Conservation (phyloP, 1,284 basidiomycete genomes). For the Xerocomus nothofagi region DNA sequence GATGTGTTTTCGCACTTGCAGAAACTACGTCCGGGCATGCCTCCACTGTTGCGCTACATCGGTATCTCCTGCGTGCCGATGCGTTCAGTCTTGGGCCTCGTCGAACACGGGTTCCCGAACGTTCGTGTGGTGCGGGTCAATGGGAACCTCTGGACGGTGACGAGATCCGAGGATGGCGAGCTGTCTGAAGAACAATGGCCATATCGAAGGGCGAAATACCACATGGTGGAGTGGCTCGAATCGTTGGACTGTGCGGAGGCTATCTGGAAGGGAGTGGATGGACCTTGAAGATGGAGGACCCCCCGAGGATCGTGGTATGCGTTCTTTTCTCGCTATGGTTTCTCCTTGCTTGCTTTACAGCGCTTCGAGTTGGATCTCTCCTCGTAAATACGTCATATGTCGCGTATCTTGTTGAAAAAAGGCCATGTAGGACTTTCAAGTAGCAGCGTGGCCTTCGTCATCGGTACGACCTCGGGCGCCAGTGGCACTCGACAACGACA, state of each 20-base stretch:
- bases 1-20: constrained; percentile 26
- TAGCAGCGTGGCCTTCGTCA: too few species aligned
- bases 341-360: too few species aligned
- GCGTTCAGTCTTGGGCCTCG: constrained; percentile 44
- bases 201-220: constrained; percentile 48
- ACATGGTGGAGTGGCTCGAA: constrained; percentile 61
- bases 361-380: too few species aligned
- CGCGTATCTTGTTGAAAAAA: too few species aligned
- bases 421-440: too few species aligned
- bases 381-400: too few species aligned
- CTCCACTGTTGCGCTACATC: constrained; percentile 53
- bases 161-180: constrained; percentile 23
- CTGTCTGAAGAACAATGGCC: constrained; percentile 55
- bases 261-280: constrained; percentile 29
- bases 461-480: too few species aligned
- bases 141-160: constrained; percentile 55
- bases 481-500: too few species aligned
- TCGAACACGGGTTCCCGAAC: constrained; percentile 60
- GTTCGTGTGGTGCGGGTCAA: constrained; percentile 56
- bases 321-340: too few species aligned
- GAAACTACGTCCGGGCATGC: constrained; percentile 63
- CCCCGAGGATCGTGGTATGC: too few species aligned
- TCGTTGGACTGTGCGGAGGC: constrained; percentile 58
- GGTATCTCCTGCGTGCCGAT: constrained; percentile 50
- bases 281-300: background rate